Evolutionary conservation across 805 yeast genomes (phyloP).

Genomic region (Wickerhamiella musiphila): DNA sequence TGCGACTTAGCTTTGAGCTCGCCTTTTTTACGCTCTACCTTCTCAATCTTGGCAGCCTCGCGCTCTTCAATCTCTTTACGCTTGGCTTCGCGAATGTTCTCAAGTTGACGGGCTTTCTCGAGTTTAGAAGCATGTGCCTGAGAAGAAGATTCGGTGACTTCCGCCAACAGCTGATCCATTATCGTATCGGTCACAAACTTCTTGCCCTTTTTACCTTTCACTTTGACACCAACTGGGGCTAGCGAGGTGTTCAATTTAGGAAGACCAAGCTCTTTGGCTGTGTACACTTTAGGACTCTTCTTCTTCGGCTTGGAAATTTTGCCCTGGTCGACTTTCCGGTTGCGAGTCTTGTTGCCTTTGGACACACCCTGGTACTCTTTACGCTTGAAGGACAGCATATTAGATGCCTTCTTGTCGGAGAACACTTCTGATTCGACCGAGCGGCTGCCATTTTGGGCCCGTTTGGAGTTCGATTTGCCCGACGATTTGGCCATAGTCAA

Average conservation of each 20-base stretch:
- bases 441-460: slow-evolving; percentile 10
- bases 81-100: slow-evolving; percentile 74
- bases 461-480: slow-evolving; percentile 6
- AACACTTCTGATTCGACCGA: slow-evolving; percentile 16
- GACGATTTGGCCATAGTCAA: slow-evolving; percentile 17
- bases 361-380: slow-evolving; percentile 14
- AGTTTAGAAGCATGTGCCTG: slow-evolving; percentile 68
- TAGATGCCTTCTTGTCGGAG: slow-evolving; percentile 12
- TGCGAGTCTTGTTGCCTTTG: slow-evolving; percentile 15
- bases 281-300: slow-evolving; percentile 28
- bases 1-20: slow-evolving; percentile 53
- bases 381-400: slow-evolving; percentile 12
- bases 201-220: slow-evolving; percentile 69
- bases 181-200: slow-evolving; percentile 44
- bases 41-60: slow-evolving; percentile 50
- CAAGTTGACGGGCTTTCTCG: slow-evolving; percentile 77
- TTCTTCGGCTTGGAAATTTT: slow-evolving; percentile 7
- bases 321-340: slow-evolving; percentile 10
- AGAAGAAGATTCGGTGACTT: slow-evolving; percentile 71
- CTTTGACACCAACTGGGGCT: slow-evolving; percentile 62
- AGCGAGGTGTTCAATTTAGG: slow-evolving; percentile 72
- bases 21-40: slow-evolving; percentile 57
- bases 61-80: slow-evolving; percentile 74
- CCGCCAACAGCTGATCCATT: slow-evolving; percentile 53
- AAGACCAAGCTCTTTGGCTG: slow-evolving; percentile 62